These are phyloP conservation scores for Sechiopsis laciniata DNA, from an alignment of 306 rosid species.

Conservation along the genomic window DNA sequence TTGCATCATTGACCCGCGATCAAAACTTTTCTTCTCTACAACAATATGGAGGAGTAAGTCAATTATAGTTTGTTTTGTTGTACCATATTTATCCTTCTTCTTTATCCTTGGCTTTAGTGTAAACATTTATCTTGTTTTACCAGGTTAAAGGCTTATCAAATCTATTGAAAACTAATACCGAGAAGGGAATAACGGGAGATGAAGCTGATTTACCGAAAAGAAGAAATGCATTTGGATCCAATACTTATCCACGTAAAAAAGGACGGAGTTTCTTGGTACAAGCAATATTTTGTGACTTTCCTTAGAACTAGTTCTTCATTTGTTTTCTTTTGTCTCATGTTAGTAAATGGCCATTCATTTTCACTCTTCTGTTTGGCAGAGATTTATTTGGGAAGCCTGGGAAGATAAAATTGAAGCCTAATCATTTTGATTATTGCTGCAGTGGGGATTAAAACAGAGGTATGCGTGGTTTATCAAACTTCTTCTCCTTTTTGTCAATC, in stretches of 20 bases:
- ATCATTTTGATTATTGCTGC: slow-evolving; percentile 87
- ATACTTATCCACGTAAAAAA: slow-evolving; percentile 89
- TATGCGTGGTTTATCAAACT: slow-evolving; percentile 24
- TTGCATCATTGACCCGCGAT: slow-evolving; percentile 67
- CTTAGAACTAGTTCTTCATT: background rate
- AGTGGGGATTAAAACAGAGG: slow-evolving; percentile 88
- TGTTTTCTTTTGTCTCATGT: background rate
- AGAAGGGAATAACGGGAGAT: slow-evolving; percentile 62
- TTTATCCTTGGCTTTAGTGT: slow-evolving; percentile 18
- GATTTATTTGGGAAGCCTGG: slow-evolving; percentile 98
- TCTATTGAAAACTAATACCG: slow-evolving; percentile 46
- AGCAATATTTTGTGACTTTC: background rate
- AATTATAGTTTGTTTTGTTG: slow-evolving; percentile 1
- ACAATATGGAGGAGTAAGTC: slow-evolving; percentile 74
- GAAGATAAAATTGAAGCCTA: slow-evolving; percentile 88
- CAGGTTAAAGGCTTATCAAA: slow-evolving; percentile 72
- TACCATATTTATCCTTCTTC: slow-evolving; percentile 9
- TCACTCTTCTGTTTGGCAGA: slow-evolving; percentile 42
- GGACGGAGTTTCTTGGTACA: slow-evolving; percentile 79
- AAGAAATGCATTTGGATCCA: slow-evolving; percentile 72
- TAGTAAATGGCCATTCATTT: slow-evolving; percentile 14
- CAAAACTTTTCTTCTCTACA: slow-evolving; percentile 48
- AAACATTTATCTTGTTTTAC: slow-evolving; percentile 15
- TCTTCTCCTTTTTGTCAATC: slow-evolving; percentile 17
- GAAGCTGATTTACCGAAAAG: slow-evolving; percentile 51